Conservation (phyloP, 306 rosid genomes). For the Mimosa bimucronata region DNA sequence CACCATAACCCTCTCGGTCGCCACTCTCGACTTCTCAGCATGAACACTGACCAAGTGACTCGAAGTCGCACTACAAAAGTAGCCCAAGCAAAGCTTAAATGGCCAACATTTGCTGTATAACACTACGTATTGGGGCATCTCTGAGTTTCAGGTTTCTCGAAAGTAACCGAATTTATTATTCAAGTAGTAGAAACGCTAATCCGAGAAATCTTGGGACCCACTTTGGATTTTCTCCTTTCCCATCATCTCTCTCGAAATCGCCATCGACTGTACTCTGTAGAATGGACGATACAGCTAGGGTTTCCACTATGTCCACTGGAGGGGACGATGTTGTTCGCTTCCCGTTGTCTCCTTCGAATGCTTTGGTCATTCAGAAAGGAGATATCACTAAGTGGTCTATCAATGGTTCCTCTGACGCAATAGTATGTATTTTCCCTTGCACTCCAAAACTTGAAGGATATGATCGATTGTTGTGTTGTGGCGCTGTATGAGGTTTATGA, state of each 20-base stretch:
- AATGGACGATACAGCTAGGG: conserved; percentile 39
- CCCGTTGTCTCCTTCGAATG: conserved; percentile 56
- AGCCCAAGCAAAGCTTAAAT: background rate
- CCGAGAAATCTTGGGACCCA: conserved; percentile 13
- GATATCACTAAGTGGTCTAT: conserved; percentile 89
- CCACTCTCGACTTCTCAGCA: background rate
- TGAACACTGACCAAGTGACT: no score
- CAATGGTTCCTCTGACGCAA: conserved; percentile 79
- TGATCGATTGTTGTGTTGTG: no score
- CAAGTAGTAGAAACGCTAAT: conserved; percentile 3
- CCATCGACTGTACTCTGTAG: conserved; percentile 12
- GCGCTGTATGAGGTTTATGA: no score
- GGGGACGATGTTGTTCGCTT: conserved; percentile 56
- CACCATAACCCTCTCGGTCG: background rate
- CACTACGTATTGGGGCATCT: background rate
- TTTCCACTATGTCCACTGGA: conserved; percentile 44
- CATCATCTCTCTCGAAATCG: conserved; percentile 7
- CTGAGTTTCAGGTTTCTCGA: conserved; percentile 15
- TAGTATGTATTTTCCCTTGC: conserved; percentile 57
- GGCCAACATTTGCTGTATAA: background rate
- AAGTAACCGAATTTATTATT: background rate
- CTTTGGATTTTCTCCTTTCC: background rate
- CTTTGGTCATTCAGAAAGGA: conserved; percentile 78
- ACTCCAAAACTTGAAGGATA: no score
- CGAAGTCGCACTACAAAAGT: background rate